These are phyloP conservation scores for Tardiomyces blankii DNA, from an alignment of 1,139 yeast genomes.

Conservation along the genomic window DNA sequence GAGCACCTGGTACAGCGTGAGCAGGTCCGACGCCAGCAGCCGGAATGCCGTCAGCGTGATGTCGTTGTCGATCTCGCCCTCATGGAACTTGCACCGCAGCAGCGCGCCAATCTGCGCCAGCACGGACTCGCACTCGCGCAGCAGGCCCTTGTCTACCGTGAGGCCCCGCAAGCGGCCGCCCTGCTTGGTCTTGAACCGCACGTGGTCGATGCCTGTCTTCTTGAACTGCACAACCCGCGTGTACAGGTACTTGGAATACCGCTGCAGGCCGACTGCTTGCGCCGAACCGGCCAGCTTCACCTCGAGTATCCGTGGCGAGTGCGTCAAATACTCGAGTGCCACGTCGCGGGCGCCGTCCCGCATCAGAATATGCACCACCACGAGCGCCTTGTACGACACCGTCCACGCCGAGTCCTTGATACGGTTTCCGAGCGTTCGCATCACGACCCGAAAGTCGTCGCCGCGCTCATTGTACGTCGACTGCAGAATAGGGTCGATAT, in stretches of 20 bases:
- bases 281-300: constrained; percentile 23
- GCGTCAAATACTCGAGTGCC: constrained; percentile 53
- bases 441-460: constrained; percentile 56
- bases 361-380: constrained; percentile 82
- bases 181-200: constrained; percentile 38
- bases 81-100: constrained; percentile 61
- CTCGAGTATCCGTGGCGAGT: constrained; percentile 51
- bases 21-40: constrained; percentile 73
- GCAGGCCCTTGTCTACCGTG: constrained; percentile 66
- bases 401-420: constrained; percentile 82
- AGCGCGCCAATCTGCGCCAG: constrained; percentile 71
- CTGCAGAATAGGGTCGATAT: constrained; percentile 82
- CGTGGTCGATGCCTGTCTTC: constrained; percentile 60
- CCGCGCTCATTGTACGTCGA: constrained; percentile 46
- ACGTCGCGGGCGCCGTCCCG: constrained; percentile 79
- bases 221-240: constrained; percentile 61
- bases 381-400: constrained; percentile 64
- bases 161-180: constrained; percentile 56
- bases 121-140: constrained; percentile 78
- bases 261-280: constrained; percentile 54
- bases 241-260: constrained; percentile 63
- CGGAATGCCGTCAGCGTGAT: constrained; percentile 75
- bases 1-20: constrained; percentile 74
- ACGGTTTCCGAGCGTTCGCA: constrained; percentile 49
- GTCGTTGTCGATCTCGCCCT: constrained; percentile 60